These are phyloP conservation scores for Senecio squalidus DNA, from an alignment of 140 eudicot species.

Conservation along the genomic window DNA sequence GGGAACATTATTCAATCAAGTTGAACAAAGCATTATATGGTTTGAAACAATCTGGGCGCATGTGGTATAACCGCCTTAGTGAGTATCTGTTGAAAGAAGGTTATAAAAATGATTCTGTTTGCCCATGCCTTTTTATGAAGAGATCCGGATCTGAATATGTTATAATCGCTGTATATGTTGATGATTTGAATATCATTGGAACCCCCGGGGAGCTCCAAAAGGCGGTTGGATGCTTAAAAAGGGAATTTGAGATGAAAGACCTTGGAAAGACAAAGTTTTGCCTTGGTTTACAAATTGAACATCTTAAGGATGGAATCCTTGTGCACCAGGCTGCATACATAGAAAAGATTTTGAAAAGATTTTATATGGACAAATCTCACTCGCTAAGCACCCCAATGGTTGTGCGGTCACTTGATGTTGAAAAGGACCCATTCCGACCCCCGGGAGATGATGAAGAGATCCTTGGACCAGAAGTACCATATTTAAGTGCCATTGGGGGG, in stretches of 20 bases:
- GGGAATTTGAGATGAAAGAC: not conserved
- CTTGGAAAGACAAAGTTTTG: not conserved
- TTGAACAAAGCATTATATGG: not conserved
- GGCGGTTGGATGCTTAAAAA: not conserved
- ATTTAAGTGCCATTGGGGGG: not conserved
- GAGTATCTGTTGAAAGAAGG: conserved; percentile 5
- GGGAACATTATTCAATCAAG: too few relatives aligned
- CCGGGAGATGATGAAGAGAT: not conserved
- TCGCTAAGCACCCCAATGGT: conserved; percentile 2
- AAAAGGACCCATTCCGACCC: not conserved
- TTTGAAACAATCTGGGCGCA: conserved; percentile 1
- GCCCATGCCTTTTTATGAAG: conserved; percentile 8
- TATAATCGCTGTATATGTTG: not conserved
- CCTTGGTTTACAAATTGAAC: too few relatives aligned
- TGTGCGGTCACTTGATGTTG: not conserved
- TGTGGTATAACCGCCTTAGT: conserved; percentile 15
- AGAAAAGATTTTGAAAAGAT: not conserved
- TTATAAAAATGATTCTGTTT: not conserved
- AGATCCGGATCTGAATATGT: not conserved
- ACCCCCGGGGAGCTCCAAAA: not conserved
- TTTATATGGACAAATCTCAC: not conserved
- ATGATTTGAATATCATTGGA: not conserved
- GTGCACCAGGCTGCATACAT: too few relatives aligned
- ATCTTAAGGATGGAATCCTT: too few relatives aligned
- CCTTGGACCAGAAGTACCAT: not conserved